Evolutionary conservation across 306 rosid species (phyloP).

Genomic region (Alnus rubra): DNA sequence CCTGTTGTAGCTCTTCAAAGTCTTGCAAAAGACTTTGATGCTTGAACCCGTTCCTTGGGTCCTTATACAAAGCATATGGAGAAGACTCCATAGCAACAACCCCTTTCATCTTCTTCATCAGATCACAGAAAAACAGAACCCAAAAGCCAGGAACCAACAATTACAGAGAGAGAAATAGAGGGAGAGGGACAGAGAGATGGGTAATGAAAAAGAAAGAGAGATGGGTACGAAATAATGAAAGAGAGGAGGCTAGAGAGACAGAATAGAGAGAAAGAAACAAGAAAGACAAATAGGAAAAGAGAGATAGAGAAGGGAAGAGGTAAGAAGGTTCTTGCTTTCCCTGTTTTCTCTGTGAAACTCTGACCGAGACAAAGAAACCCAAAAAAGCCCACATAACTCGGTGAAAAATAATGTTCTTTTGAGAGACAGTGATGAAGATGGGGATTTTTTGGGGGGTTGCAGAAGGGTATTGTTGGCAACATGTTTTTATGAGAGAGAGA

Average conservation of each 20-base stretch:
- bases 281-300: slow-evolving; percentile 9
- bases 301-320: slow-evolving; percentile 28
- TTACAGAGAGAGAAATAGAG: background rate
- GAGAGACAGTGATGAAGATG: slow-evolving; percentile 96
- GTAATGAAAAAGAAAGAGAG: slow-evolving; percentile 27
- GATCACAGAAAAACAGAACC: slow-evolving; percentile 33
- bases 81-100: slow-evolving; percentile 44
- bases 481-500: slow-evolving; percentile 39
- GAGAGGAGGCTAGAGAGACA: slow-evolving; percentile 22
- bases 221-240: slow-evolving; percentile 27
- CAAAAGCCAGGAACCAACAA: slow-evolving; percentile 27
- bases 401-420: slow-evolving; percentile 76
- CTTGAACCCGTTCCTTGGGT: slow-evolving; percentile 57
- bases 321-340: slow-evolving; percentile 73
- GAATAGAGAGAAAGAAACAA: slow-evolving; percentile 3
- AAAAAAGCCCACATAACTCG: slow-evolving; percentile 98
- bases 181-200: slow-evolving; percentile 22
- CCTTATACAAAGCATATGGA: slow-evolving; percentile 43
- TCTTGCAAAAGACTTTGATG: slow-evolving; percentile 88
- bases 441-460: slow-evolving; percentile 91
- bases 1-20: slow-evolving; percentile 74
- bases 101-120: slow-evolving; percentile 86
- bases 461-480: slow-evolving; percentile 94
- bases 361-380: slow-evolving; percentile 88
- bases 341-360: slow-evolving; percentile 94